Conservation (phyloP, 495 filamentous ascomycete species). For the Neurospora sp. region DNA sequence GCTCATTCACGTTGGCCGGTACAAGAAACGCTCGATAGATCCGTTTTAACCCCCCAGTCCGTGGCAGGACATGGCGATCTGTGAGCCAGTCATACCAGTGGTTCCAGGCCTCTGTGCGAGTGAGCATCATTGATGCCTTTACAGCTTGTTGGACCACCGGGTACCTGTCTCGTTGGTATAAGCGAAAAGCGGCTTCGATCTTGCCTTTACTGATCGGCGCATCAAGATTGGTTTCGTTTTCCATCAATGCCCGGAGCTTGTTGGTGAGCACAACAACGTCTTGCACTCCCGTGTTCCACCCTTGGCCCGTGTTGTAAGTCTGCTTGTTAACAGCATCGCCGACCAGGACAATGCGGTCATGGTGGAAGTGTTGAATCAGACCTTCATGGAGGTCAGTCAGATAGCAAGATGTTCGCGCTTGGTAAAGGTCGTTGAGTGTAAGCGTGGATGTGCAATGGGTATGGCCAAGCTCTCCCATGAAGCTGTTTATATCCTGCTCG, state of each 20-base stretch:
- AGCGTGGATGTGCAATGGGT: constrained; percentile 15
- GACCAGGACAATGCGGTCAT: constrained; percentile 26
- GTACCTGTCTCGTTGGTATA: neutral
- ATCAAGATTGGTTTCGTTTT: neutral
- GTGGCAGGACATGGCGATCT: neutral
- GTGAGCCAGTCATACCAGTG: neutral
- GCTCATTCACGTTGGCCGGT: neutral
- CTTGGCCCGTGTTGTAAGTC: constrained; percentile 24
- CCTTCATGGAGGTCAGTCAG: constrained; percentile 28
- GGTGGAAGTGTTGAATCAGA: constrained; percentile 23
- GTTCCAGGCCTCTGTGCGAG: neutral
- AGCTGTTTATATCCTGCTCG: constrained; percentile 17
- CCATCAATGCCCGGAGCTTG: neutral
- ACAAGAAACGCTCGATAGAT: neutral
- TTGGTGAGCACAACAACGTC: constrained; percentile 30
- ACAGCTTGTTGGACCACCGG: neutral
- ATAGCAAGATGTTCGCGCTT: constrained; percentile 8
- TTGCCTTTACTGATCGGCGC: neutral
- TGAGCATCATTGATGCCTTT: neutral
- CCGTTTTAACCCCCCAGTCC: neutral
- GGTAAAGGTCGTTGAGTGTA: constrained; percentile 23
- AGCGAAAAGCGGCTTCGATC: neutral
- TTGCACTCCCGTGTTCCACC: constrained; percentile 26
- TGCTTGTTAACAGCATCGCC: constrained; percentile 38
- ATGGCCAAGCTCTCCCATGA: constrained; percentile 21